Evolutionary conservation across 2,329 filamentous ascomycete genomes (phyloP), one percentile per base, ranked within the genome.

Genomic region (Byssochlamys sp.): DNA sequence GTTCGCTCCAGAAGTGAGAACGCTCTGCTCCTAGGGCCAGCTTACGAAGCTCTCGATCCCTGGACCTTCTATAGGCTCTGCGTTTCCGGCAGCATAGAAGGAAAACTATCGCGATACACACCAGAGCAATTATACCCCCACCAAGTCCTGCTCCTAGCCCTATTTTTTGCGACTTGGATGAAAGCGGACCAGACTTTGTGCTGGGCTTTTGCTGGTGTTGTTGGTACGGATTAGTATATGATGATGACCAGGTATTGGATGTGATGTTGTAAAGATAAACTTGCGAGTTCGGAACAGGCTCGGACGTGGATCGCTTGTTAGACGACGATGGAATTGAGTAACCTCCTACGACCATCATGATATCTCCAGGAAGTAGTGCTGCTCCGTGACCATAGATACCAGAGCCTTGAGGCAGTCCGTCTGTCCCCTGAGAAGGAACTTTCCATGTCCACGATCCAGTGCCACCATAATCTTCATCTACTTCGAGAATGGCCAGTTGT

Each of bases 401-500:
- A 6, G 72, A 70, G 7, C 74, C 76, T 31, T 69, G 61, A 2
- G 71, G 62, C 25, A 79, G 69, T 1, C 76, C 78, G 7, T 74
- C 74, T 33, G 33, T 54, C n/a, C 71, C 61, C 10, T 62, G 60
- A 3, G 68, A 65, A 6, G 75, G 75, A n/a, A 72, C 60, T 7
- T 58, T 73, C 77, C 77, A 79, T 9, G 63, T 63, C 77, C 77
- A 80, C 52, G 73, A 66, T 1, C 71, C 70, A 29, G 67, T 64
- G 19, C 76, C 76, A 7, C 86, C 88, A 67, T 89, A 94, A 3
- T 85, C 85, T 59, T 86, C 81, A 5, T 87, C 89, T 58, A 96
- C 78, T 58, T 89, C 78, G 2, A 97, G 76, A 2, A 96, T 74
- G 0, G 84, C 88, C 27, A 97, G 77, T 68, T 96, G 90, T 1